These are phyloP conservation scores for Thuja plicata DNA, from an alignment of 83 land plant genomes.

Conservation along the genomic window DNA sequence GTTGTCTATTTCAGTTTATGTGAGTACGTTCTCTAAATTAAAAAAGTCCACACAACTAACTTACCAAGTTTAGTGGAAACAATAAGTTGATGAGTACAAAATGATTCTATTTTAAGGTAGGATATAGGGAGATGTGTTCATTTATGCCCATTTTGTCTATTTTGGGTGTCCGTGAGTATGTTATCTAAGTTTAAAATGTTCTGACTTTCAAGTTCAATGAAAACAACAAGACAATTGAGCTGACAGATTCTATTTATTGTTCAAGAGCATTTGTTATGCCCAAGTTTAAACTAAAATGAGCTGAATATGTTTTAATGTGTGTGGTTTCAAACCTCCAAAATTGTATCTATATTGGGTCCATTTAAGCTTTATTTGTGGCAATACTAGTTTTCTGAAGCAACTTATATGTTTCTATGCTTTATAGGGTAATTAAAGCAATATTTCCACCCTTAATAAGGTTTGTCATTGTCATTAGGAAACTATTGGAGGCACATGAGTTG, in stretches of 20 bases:
- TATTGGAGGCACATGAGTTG: background rate
- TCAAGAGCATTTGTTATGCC: background rate
- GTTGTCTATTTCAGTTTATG: background rate
- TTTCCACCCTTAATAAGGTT: background rate
- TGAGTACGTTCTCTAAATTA: background rate
- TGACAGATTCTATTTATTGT: background rate
- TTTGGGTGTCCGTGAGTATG: background rate
- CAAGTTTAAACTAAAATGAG: background rate
- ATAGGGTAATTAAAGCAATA: background rate
- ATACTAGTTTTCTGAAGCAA: background rate
- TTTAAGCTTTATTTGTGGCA: background rate
- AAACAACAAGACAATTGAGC: background rate
- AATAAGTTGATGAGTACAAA: background rate
- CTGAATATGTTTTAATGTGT: background rate
- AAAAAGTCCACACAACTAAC: background rate
- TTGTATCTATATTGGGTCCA: background rate
- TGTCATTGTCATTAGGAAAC: background rate
- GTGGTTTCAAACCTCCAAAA: background rate
- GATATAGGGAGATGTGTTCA: background rate
- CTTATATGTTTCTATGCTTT: background rate
- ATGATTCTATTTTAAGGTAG: background rate
- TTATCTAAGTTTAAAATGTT: background rate
- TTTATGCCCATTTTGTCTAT: background rate
- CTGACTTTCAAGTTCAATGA: background rate
- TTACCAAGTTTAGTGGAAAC: background rate